Base-by-base conservation (phyloP, 352 stramenopile species). In the Phytopythium aichiense region DNA sequence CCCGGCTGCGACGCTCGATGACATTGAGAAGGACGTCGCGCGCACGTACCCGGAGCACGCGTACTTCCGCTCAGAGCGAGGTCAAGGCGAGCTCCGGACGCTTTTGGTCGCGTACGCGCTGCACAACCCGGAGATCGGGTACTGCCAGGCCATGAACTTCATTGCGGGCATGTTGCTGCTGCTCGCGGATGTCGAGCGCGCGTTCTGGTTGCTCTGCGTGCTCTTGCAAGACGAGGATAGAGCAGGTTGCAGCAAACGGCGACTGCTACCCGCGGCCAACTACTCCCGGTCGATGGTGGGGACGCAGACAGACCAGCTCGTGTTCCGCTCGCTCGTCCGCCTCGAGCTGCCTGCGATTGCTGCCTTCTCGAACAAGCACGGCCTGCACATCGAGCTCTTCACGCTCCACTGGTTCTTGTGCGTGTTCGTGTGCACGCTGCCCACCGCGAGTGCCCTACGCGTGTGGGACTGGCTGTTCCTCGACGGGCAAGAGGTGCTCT, bases 401-500 rank as follows among this genome's bases (percentile, higher is more conserved):
- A 91, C 85, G n/a, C 66, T 91, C 2, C 83, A 94, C 49, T 95
- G 86, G 86, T 95, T 94, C 55, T 63, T 95, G 4, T 95, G 86
- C 60, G 69, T 84, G 1, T 95, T 94, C 74, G 72, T 94, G 22
- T 91, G 90, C 60, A 93, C 82, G 38, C 60, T 95, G 9, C 79
- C 79, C 2, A 83, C 89, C 8, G 80, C 90, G 56, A 87, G 76
- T 7, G 81, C 79, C 7, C 58, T 92, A 22, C 77, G 84, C 0
- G 71, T 94, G 9, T 94, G 84, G 84, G 83, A 94, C 61, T 85
- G 71, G 71, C 79, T 93, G 46, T 89, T 92, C 38, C 60, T 88
- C 20, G 78, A 93, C 43, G 85, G 86, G 4, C 62, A 86, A 51
- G 62, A 84, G 38, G 74, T 84, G 50, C 61, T 87, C 3, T 87